Base-by-base conservation (phyloP, 352 stramenopile genomes). In the Pythium dissotocum region DNA sequence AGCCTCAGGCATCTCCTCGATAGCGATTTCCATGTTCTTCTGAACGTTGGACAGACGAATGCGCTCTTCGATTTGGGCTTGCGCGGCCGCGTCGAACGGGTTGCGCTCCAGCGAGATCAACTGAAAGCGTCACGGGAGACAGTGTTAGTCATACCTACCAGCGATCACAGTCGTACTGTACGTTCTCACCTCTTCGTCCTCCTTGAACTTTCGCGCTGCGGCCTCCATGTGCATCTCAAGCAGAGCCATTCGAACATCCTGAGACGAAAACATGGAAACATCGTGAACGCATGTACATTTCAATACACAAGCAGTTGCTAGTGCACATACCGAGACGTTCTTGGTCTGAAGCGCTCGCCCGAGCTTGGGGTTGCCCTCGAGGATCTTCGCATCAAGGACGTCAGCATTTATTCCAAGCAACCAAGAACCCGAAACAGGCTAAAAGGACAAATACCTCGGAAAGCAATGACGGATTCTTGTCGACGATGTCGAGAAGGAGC, bases 11-110 rank as follows among this genome's bases (percentile, higher is more conserved):
- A 95, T 95, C 58, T 94, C 85, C 58, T 95, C 88, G 32, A 96
- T 93, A 33, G 88, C 88, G 59, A 95, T 94, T 65, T 95, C 87
- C 85, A 97, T 94, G 61, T 95, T 97, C 48, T 91, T 86, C 62
- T 97, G 86, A 13, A 97, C 87, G 46, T 96, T 96, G 8, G 75
- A 87, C 1, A 94, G 61, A 14, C 87, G 84, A 67, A 96, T 96
- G 49, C 80, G 80, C 70, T 96, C 87, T 58, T 88, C 88, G 49
- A 96, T 95, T 69, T 94, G 82, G 18, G 76, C 82, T 57, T 96
- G 88, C 7, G 87, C 85, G 24, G 73, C 80, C 13, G 78, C 79
- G 42, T 94, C 87, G 54, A 94, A 92, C 12, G 87, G 88, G 63
- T 96, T 93, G 13, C 61, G 66, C 38, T 95, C 84, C 40, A 96